phyloP scores from a whole-genome alignment of 148 eudicot genomes.

The Spergularia marina region DNA sequence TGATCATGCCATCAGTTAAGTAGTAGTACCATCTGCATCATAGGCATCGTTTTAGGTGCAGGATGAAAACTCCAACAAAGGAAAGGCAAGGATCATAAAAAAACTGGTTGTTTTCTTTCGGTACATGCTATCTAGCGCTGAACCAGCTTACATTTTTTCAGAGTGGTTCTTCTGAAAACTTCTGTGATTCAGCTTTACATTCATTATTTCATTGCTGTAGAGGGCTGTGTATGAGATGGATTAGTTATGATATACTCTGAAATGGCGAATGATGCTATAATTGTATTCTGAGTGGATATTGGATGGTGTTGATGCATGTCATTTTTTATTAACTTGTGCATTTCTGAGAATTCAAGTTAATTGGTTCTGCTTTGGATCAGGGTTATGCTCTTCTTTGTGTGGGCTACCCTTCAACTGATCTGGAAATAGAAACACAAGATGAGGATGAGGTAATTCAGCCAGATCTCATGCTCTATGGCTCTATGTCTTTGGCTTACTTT shows the following conservation, averaged over 20 bases:
- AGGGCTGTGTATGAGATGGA: neutral
- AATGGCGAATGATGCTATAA: neutral
- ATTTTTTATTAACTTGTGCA: neutral
- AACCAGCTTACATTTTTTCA: too few species aligned
- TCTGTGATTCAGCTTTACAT: neutral
- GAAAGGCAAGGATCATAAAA: neutral
- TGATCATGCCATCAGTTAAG: neutral
- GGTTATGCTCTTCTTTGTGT: conserved; percentile 98
- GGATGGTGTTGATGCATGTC: neutral
- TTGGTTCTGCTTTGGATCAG: conserved; percentile 31
- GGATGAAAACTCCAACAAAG: neutral
- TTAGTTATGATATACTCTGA: neutral
- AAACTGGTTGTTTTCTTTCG: neutral
- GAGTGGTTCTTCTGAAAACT: too few species aligned
- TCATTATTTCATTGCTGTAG: neutral
- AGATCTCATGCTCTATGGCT: neutral
- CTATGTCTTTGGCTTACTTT: neutral
- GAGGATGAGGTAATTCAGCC: conserved; percentile 75
- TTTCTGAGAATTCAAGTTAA: neutral
- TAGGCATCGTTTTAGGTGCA: neutral
- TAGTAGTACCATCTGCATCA: neutral
- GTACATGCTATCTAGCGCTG: neutral
- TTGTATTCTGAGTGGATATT: neutral
- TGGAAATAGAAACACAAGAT: conserved; percentile 98
- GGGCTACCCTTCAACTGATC: conserved; percentile 82